These are phyloP conservation scores for Torulaspora maleeae DNA, from an alignment of 805 yeast species.

Conservation along the genomic window DNA sequence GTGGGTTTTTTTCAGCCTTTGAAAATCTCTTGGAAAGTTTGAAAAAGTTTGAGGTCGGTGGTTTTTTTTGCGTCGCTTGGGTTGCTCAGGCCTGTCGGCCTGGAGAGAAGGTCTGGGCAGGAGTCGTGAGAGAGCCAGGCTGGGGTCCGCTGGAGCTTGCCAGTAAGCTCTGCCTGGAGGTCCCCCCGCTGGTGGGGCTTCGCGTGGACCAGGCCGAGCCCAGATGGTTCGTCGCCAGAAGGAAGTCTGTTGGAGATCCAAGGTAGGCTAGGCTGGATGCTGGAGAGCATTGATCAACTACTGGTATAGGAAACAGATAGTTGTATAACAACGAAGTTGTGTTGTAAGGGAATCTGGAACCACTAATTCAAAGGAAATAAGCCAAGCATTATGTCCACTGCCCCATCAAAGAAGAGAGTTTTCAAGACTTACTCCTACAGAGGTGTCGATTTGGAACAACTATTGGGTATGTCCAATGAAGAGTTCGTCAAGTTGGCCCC, in stretches of 20 bases:
- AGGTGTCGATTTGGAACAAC: constrained; percentile 95
- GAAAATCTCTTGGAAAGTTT: neutral
- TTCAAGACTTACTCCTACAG: constrained; percentile 97
- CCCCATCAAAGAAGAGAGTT: constrained; percentile 69
- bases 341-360: neutral
- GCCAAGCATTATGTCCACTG: constrained; percentile 29
- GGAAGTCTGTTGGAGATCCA: too few relatives aligned
- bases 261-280: neutral
- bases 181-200: too few relatives aligned
- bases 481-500: constrained; percentile 95
- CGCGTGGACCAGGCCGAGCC: too few relatives aligned
- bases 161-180: too few relatives aligned
- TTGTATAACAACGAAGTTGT: neutral
- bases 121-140: neutral
- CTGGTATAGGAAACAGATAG: neutral
- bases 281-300: neutral
- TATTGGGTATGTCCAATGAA: constrained; percentile 90
- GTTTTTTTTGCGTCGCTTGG: constrained; percentile 8
- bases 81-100: neutral
- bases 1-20: neutral
- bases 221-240: too few relatives aligned
- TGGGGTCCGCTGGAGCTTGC: neutral
- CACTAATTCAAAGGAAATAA: neutral
- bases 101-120: too few relatives aligned
- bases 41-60: neutral